phyloP scores from a whole-genome alignment of 2,329 filamentous ascomycete species.

The Nannizzia gypsea region DNA sequence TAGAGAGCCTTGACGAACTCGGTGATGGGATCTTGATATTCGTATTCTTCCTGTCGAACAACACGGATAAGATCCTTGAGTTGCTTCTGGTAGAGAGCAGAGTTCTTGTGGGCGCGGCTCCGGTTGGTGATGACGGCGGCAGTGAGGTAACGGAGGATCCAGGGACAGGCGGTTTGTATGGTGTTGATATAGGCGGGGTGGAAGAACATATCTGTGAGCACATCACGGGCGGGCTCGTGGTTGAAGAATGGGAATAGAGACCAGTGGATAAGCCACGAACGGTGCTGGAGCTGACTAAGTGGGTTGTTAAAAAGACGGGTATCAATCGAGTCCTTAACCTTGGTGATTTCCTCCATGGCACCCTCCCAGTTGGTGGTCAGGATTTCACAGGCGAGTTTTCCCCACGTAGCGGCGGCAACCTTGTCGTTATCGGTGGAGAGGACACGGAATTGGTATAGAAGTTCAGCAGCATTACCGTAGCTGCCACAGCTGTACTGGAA shows the following conservation, averaged over 20 bases:
- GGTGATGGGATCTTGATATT: conserved; percentile 91
- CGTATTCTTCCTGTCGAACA: conserved; percentile 92
- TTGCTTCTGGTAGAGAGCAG: conserved; percentile 87
- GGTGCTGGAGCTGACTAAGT: conserved; percentile 86
- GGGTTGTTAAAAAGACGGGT: conserved; percentile 93
- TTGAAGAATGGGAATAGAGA: conserved; percentile 98
- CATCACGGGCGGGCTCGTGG: conserved; percentile 80
- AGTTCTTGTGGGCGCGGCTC: conserved; percentile 62
- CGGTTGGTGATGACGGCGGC: conserved; percentile 93
- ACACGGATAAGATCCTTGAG: conserved; percentile 94
- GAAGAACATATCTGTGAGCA: conserved; percentile 92
- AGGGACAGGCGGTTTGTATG: conserved; percentile 94
- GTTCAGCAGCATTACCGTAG: conserved; percentile 78
- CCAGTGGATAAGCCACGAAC: conserved; percentile 97
- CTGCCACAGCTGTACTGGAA: conserved; percentile 97
- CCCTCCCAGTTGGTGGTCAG: conserved; percentile 90
- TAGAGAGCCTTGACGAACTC: conserved; percentile 94
- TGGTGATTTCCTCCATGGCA: conserved; percentile 79
- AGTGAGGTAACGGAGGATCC: conserved; percentile 87
- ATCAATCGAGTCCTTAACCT: conserved; percentile 86
- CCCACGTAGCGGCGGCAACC: conserved; percentile 90
- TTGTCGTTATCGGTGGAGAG: conserved; percentile 98
- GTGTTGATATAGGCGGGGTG: conserved; percentile 97
- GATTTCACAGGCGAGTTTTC: conserved; percentile 93
- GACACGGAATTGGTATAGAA: conserved; percentile 95